Evolutionary conservation across 1,139 yeast species (phyloP).

Genomic region (Taiozyma onychis): DNA sequence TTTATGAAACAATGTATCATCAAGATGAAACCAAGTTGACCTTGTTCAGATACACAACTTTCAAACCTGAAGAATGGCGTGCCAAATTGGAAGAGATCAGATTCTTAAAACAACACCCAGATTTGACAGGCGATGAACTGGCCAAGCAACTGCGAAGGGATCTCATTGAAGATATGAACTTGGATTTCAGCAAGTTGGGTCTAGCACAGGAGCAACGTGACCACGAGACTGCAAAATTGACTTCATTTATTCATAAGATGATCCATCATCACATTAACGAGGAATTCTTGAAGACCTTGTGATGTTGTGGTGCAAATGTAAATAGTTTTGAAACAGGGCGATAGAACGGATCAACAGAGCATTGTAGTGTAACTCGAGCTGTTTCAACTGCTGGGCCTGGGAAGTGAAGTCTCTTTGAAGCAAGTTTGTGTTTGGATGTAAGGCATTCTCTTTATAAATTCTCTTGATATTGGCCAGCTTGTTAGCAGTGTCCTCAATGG

Average conservation of each 20-base stretch:
- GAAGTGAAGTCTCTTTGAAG: not conserved
- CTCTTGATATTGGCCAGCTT: not conserved
- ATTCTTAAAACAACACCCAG: not conserved
- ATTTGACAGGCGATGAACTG: not conserved
- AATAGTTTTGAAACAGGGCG: constrained; percentile 18
- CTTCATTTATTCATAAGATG: not conserved
- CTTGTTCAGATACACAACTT: not conserved
- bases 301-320: constrained; percentile 12
- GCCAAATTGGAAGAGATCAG: not conserved
- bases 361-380: constrained; percentile 18
- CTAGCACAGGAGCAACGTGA: not conserved
- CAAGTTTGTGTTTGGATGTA: not conserved
- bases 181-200: not conserved
- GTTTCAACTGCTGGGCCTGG: constrained; percentile 1
- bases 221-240: not conserved
- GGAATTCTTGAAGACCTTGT: not conserved
- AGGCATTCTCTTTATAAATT: not conserved
- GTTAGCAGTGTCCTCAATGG: not conserved
- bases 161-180: not conserved
- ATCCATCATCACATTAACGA: not conserved
- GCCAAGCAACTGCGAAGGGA: not conserved
- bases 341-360: constrained; percentile 17
- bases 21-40: not conserved
- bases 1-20: not conserved
- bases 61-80: not conserved